Evolutionary conservation across 2,329 filamentous ascomycete genomes (phyloP).

Genomic region (Trichophyton mentagrophytes): DNA sequence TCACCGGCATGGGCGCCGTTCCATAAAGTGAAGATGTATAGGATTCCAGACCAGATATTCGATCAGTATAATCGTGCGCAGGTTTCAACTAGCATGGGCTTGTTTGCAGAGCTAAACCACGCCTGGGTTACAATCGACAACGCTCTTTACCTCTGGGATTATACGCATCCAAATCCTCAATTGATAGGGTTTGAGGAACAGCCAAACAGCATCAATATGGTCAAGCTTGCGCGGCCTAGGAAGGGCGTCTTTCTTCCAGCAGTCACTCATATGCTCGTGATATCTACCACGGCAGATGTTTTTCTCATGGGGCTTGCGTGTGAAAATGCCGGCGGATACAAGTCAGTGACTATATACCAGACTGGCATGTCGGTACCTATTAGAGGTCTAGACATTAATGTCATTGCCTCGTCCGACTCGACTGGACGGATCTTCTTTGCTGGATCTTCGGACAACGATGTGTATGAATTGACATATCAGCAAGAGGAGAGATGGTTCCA

Average conservation of each 20-base stretch:
- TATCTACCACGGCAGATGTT: constrained; percentile 76
- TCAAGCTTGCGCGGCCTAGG: constrained; percentile 75
- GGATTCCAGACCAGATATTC: constrained; percentile 83
- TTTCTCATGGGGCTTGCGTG: constrained; percentile 71
- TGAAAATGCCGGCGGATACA: constrained; percentile 52
- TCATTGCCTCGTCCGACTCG: constrained; percentile 63
- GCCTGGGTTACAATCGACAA: constrained; percentile 96
- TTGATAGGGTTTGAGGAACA: constrained; percentile 87
- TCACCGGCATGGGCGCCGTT: constrained; percentile 72
- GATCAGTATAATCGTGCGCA: constrained; percentile 82
- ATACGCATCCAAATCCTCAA: constrained; percentile 81
- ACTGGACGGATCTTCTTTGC: constrained; percentile 90
- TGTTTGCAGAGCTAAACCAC: constrained; percentile 89
- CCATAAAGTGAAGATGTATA: constrained; percentile 71
- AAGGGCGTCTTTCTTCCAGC: constrained; percentile 73
- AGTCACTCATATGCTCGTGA: constrained; percentile 78
- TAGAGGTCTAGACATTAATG: constrained; percentile 61
- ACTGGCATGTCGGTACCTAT: constrained; percentile 74
- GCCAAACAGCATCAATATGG: constrained; percentile 74
- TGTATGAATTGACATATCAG: constrained; percentile 91
- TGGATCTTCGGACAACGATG: constrained; percentile 65
- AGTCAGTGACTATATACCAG: constrained; percentile 66
- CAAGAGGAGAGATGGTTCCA: constrained; percentile 97
- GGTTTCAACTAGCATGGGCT: constrained; percentile 81
- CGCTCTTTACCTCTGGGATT: constrained; percentile 94